Base-by-base conservation (phyloP, 2,329 filamentous ascomycete genomes). In the Calonectria hongkongensis region DNA sequence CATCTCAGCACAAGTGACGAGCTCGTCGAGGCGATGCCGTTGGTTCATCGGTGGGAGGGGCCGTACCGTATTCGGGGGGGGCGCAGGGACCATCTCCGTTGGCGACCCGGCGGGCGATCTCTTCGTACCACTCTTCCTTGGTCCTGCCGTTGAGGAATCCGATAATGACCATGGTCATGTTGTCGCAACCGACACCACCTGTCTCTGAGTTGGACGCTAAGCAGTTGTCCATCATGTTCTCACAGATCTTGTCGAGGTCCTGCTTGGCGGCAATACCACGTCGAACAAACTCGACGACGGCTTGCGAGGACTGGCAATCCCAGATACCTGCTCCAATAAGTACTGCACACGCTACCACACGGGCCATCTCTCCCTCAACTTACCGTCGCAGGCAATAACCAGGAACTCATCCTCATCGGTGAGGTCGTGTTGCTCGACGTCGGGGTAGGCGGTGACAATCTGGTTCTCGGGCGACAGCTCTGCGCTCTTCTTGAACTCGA, bases 171-270 rank as follows among this genome's bases (percentile, higher is more conserved):
- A 99, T 98, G 79, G 97, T 99, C 97, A 99, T 99, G 89, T 99
- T 99, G 88, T 99, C 97, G 85, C 97, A 99, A 74, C 97, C 97
- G 74, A 99, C 96, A 75, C 97, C 97, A 68, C 97, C 97, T 39
- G 96, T 98, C 87, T 99, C 97, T 78, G 96, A 98, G 90, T 98
- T 98, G 74, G 96, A 98, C 48, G 97, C 96, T 77, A 99, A 89
- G 84, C 97, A 99, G 88, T 98, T 99, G 88, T 99, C 96, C 97
- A 99, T 99, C 95, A 99, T 98, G 88, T 99, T 99, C 87, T 99
- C 97, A 85, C 96, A 98, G 81, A 99, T 98, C 84, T 94, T 94
- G 69, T 96, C 92, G 65, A 99, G 91, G 63, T 97, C 94, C 86
- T 99, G 97, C 88, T 98, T 98, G 65, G 96, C 96, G 63, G 95